These are phyloP conservation scores for Umbelopsis vinacea DNA, from an alignment of 192 early-diverging fungal genomes.

Conservation along the genomic window DNA sequence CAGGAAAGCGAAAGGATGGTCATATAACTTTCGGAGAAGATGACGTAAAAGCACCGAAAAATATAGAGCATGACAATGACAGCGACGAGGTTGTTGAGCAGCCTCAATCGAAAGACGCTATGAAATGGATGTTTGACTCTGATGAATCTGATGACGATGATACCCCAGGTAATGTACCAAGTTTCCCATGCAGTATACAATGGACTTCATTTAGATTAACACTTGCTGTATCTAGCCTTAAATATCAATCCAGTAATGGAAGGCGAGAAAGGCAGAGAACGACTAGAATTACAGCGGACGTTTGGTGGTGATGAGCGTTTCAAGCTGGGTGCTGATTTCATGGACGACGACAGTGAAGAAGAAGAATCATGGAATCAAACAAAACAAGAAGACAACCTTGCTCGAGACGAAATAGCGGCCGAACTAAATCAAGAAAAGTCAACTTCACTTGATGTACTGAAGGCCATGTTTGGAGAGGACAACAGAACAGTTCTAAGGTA, in stretches of 20 bases:
- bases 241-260: conserved; percentile 58
- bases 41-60: conserved; percentile 28
- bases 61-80: neutral
- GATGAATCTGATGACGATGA: conserved; percentile 46
- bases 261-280: conserved; percentile 50
- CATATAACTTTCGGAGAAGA: conserved; percentile 43
- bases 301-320: conserved; percentile 57
- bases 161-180: neutral
- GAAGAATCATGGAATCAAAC: conserved; percentile 19
- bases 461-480: conserved; percentile 54
- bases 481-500: conserved; percentile 12
- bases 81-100: conserved; percentile 15
- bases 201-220: neutral
- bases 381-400: conserved; percentile 21
- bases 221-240: conserved; percentile 27
- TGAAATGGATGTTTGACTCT: conserved; percentile 59
- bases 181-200: no score
- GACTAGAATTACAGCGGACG: conserved; percentile 51
- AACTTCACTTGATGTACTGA: conserved; percentile 51
- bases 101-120: conserved; percentile 18
- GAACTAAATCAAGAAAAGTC: conserved; percentile 48
- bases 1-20: conserved; percentile 36
- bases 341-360: conserved; percentile 45
- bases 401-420: conserved; percentile 48
- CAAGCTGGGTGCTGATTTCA: conserved; percentile 54